Conservation (phyloP, 2,329 filamentous ascomycete genomes). For the Aureobasidium sp. region DNA sequence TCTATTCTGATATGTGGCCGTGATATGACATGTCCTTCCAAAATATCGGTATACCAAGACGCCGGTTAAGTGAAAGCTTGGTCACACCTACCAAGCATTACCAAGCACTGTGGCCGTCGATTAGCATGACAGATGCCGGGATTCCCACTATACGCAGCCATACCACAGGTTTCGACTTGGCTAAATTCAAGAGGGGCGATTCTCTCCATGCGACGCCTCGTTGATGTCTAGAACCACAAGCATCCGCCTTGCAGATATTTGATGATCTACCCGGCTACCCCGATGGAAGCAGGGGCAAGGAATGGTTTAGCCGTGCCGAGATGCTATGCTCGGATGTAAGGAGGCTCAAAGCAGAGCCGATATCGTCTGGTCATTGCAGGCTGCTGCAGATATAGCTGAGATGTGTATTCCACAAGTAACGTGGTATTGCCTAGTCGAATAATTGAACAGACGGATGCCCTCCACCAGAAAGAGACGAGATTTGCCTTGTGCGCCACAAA, state of each 20-base stretch:
- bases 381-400: not conserved
- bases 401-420: not conserved
- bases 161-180: not conserved
- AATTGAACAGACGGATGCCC: not conserved
- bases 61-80: not conserved
- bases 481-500: not conserved
- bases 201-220: not conserved
- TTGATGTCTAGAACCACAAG: not conserved
- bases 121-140: not conserved
- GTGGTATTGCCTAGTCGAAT: not conserved
- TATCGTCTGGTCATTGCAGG: not conserved
- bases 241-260: not conserved
- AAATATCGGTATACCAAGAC: not conserved
- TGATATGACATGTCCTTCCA: not conserved
- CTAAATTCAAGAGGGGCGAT: slow-evolving; percentile 9
- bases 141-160: not conserved
- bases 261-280: not conserved
- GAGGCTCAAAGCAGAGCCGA: not conserved
- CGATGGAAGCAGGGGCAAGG: slow-evolving; percentile 1
- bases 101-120: not conserved
- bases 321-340: not conserved
- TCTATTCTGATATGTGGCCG: not conserved
- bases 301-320: not conserved
- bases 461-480: slow-evolving; percentile 1
- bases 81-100: not conserved